Evolutionary conservation across 805 yeast species (phyloP), one percentile per base, ranked within the genome.

Genomic region (Saturnispora sekii): DNA sequence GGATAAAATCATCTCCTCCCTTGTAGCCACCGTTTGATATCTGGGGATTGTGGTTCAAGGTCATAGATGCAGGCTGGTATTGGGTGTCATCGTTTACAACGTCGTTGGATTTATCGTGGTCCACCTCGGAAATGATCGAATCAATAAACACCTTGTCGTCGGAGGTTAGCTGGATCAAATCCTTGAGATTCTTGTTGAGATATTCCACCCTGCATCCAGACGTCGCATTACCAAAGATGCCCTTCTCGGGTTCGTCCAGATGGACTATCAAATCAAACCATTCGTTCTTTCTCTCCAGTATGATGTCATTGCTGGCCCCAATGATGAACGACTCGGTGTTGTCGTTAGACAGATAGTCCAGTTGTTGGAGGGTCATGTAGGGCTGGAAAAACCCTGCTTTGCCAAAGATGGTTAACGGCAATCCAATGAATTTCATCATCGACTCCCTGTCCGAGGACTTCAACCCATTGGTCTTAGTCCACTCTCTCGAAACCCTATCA

Each of bases 291-390:
- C 80, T 86, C 54, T 80, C 81, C 38, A 84, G 64, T 35, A 93
- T 67, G 34, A 93, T 66, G 35, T 89, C 79, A 63, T 93, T 93
- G 4, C 97, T 88, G 35, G 94, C 81, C 1, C 98, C 98, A 40
- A 86, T 74, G 57, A 85, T 65, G 52, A 77, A 93, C 58, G 79
- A 78, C 32, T 72, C 66, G 0, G 89, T 73, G 41, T 71, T 73
- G 1, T 68, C 65, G 16, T 73, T 70, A 30, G 67, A 69, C 43
- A 93, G 67, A 53, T 84, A 88, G 43, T 83, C 84, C 45, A 90
- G 66, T 58, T 90, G 97, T 61, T 90, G 98, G 45, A 93, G 66
- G 0, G 97, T 95, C n/a, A 89, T 72, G 63, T 90, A 93, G 2
- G 98, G 97, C 53, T 83, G 81, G 70, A 94, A 89, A 48, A 90